phyloP scores from a whole-genome alignment of 139 green algal species.

The Ostreobium quekettii region DNA sequence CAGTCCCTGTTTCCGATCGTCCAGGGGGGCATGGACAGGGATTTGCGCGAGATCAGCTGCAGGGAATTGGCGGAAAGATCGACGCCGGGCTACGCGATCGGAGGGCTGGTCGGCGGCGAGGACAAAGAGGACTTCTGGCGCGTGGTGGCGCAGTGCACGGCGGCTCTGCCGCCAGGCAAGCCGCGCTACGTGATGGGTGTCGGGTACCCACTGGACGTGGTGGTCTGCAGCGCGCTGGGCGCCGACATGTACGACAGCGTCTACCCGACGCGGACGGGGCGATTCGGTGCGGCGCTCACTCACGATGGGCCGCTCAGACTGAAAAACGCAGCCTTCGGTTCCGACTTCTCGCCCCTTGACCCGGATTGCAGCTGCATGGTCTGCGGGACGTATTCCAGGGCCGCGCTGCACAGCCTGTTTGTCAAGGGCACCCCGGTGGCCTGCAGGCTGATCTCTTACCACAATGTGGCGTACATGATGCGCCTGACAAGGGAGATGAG shows the following conservation, averaged over 20 bases:
- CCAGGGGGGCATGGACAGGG: slow-evolving; percentile 58
- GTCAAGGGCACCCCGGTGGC: neutral
- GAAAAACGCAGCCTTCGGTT: slow-evolving; percentile 48
- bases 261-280: slow-evolving; percentile 89
- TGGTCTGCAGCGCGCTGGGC: slow-evolving; percentile 85
- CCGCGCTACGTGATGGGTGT: slow-evolving; percentile 93
- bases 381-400: neutral
- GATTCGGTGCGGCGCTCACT: slow-evolving; percentile 90
- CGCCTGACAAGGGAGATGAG: slow-evolving; percentile 43
- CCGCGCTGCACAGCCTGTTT: slow-evolving; percentile 7
- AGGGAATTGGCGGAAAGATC: slow-evolving; percentile 53
- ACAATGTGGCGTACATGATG: slow-evolving; percentile 22
- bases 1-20: slow-evolving; percentile 91
- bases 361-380: neutral
- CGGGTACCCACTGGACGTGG: slow-evolving; percentile 90
- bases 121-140: slow-evolving; percentile 87
- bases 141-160: slow-evolving; percentile 76
- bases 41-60: slow-evolving; percentile 59
- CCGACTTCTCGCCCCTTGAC: slow-evolving; percentile 44
- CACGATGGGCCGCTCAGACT: slow-evolving; percentile 69
- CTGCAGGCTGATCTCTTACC: slow-evolving; percentile 3
- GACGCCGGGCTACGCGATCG: slow-evolving; percentile 87
- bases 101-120: slow-evolving; percentile 88
- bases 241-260: slow-evolving; percentile 96
- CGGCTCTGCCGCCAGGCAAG: slow-evolving; percentile 70